phyloP scores from a whole-genome alignment of 1,139 yeast species.

The Pneumocystis oryctolagi region DNA sequence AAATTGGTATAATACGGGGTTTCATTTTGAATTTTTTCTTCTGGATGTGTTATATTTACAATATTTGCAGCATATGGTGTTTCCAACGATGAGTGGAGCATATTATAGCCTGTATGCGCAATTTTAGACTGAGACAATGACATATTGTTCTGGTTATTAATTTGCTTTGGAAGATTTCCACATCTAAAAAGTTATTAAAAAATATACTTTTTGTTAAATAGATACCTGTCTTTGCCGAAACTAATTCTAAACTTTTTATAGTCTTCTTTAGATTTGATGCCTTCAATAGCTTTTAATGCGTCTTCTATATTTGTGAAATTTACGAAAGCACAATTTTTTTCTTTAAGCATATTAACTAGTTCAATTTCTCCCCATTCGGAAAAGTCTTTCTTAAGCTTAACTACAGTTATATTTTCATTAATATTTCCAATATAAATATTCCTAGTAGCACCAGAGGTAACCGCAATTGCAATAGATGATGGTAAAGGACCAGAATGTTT shows the following conservation, averaged over 20 bases:
- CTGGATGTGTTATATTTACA: background rate
- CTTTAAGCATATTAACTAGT: constrained; percentile 72
- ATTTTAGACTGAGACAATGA: background rate
- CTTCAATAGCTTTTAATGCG: constrained; percentile 72
- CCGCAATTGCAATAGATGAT: constrained; percentile 67
- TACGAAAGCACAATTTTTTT: constrained; percentile 81
- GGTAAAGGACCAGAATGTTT: constrained; percentile 82
- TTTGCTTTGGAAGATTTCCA: background rate
- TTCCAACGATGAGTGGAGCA: background rate
- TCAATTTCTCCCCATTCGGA: constrained; percentile 81
- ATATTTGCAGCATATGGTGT: background rate
- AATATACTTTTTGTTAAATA: constrained; percentile 35
- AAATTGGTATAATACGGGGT: background rate
- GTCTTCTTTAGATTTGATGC: constrained; percentile 35
- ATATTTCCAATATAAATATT: constrained; percentile 75
- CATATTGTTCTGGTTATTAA: background rate
- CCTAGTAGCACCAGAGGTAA: constrained; percentile 87
- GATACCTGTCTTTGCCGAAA: constrained; percentile 85
- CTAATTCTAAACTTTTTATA: constrained; percentile 49
- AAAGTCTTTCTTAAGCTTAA: constrained; percentile 56
- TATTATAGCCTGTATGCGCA: background rate
- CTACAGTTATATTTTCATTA: constrained; percentile 41
- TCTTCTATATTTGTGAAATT: constrained; percentile 77
- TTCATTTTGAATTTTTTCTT: background rate
- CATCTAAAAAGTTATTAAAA: background rate